These are phyloP conservation scores for Saccharum officinarum DNA, from an alignment of 176 grass and related monocot genomes.

Conservation along the genomic window DNA sequence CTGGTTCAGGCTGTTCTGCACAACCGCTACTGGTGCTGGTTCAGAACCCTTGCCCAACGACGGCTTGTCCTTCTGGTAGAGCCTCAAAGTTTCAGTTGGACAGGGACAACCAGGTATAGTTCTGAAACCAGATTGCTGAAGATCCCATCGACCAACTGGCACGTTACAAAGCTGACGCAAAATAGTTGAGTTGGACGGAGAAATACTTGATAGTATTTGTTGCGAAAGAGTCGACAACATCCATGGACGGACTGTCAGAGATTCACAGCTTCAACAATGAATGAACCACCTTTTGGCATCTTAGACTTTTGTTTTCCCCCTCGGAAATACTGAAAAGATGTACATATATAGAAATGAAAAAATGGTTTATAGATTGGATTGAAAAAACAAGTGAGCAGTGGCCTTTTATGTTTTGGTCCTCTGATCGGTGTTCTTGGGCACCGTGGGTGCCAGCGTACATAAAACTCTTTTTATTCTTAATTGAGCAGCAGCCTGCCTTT, in stretches of 20 bases:
- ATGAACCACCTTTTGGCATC: background rate
- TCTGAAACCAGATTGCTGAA: background rate
- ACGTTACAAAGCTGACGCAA: conserved; percentile 4
- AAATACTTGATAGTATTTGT: conserved; percentile 24
- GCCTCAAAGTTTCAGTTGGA: conserved; percentile 34
- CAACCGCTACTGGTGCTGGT: conserved; percentile 72
- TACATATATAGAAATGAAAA: conserved; percentile 20
- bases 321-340: background rate
- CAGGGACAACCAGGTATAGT: conserved; percentile 24
- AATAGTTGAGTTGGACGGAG: conserved; percentile 4
- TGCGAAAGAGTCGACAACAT: conserved; percentile 1
- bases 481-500: too few species aligned
- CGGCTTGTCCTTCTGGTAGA: conserved; percentile 2
- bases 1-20: conserved; percentile 32
- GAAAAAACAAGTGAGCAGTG: too few species aligned
- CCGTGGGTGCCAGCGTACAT: too few species aligned
- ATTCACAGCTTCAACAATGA: conserved; percentile 2
- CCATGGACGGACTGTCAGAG: background rate
- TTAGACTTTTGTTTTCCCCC: background rate
- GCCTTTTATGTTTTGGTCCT: too few species aligned
- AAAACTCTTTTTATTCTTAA: too few species aligned
- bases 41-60: conserved; percentile 63
- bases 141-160: conserved; percentile 18
- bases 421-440: too few species aligned
- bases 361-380: background rate